These are phyloP conservation scores for Mortierella antarctica DNA, from an alignment of 192 early-diverging fungal species.

Conservation along the genomic window DNA sequence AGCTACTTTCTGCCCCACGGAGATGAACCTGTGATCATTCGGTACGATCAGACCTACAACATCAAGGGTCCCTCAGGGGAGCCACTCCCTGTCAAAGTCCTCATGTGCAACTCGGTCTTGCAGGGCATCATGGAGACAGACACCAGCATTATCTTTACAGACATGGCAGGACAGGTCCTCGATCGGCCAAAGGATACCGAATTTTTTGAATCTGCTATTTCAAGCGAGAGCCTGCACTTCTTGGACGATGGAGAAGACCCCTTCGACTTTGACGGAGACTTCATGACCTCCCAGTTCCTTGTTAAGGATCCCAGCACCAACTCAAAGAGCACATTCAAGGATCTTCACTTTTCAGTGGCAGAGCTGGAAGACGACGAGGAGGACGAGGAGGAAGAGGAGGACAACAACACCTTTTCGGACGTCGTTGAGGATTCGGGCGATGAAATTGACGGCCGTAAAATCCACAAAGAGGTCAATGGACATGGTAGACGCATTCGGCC, in stretches of 20 bases:
- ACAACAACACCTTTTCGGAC: constrained; percentile 48
- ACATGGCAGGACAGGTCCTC: constrained; percentile 51
- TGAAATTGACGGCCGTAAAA: constrained; percentile 51
- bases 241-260: constrained; percentile 41
- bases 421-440: constrained; percentile 48
- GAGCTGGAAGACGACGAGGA: constrained; percentile 50
- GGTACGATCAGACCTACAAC: constrained; percentile 45
- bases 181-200: constrained; percentile 8
- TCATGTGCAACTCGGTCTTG: constrained; percentile 73
- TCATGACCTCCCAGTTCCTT: constrained; percentile 40
- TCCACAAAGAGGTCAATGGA: constrained; percentile 27
- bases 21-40: constrained; percentile 48
- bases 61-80: constrained; percentile 42
- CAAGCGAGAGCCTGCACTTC: constrained; percentile 21
- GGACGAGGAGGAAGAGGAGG: constrained; percentile 46
- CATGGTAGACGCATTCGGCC: constrained; percentile 22
- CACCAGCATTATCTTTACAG: constrained; percentile 68
- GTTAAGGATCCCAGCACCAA: constrained; percentile 26
- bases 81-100: constrained; percentile 50
- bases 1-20: constrained; percentile 32
- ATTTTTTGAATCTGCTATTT: constrained; percentile 37
- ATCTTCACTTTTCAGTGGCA: constrained; percentile 45
- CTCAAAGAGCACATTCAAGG: constrained; percentile 42
- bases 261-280: constrained; percentile 39
- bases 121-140: constrained; percentile 68